These are phyloP conservation scores for Cenococcum geophilum DNA, from an alignment of 495 filamentous ascomycete species.

Conservation along the genomic window DNA sequence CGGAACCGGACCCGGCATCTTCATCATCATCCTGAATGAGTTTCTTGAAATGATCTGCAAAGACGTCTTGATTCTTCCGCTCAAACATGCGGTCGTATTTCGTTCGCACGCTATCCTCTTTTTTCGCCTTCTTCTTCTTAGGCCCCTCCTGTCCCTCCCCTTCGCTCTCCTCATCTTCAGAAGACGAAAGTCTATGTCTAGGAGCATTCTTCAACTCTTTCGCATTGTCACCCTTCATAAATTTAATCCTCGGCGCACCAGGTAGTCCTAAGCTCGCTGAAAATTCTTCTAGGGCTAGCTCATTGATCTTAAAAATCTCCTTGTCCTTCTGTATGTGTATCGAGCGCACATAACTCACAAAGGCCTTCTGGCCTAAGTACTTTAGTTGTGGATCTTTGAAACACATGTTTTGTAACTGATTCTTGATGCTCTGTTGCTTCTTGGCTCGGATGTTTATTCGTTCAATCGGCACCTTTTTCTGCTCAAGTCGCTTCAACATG, in stretches of 20 bases:
- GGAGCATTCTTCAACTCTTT: constrained; percentile 85
- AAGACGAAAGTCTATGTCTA: constrained; percentile 49
- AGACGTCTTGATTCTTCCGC: constrained; percentile 85
- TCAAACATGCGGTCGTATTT: constrained; percentile 98
- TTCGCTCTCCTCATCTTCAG: constrained; percentile 45
- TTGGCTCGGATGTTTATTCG: constrained; percentile 77
- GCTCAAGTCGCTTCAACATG: constrained; percentile 73
- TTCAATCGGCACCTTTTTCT: constrained; percentile 81
- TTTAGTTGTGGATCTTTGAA: constrained; percentile 94
- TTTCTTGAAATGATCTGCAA: constrained; percentile 85
- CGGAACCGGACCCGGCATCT: not conserved
- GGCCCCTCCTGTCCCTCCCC: constrained; percentile 30
- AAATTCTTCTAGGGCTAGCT: constrained; percentile 76
- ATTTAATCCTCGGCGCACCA: constrained; percentile 84
- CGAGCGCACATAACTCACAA: constrained; percentile 77
- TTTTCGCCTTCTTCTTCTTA: constrained; percentile 48
- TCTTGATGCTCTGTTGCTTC: constrained; percentile 79
- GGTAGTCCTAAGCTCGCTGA: constrained; percentile 81
- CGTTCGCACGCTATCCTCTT: constrained; percentile 65
- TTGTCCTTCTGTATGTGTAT: constrained; percentile 87
- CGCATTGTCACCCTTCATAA: constrained; percentile 76
- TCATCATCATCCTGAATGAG: constrained; percentile 63
- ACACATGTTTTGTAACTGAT: constrained; percentile 82
- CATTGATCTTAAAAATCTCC: constrained; percentile 76
- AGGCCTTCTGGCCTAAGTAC: constrained; percentile 93